Evolutionary conservation across 345 rosid species (phyloP).

Genomic region (Viola odorata): DNA sequence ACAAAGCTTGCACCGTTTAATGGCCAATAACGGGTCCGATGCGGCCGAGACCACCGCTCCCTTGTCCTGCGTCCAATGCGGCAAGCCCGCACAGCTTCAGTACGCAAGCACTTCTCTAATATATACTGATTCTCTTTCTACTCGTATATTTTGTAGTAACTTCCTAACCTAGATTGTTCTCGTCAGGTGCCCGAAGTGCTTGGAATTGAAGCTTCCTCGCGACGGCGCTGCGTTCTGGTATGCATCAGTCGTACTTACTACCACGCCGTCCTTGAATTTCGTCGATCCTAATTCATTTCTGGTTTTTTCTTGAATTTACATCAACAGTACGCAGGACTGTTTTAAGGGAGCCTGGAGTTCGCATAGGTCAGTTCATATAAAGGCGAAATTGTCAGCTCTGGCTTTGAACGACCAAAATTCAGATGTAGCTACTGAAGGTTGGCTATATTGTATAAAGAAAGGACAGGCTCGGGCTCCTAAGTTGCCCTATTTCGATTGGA

Average conservation of each 20-base stretch:
- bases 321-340: slow-evolving; percentile 81
- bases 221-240: slow-evolving; percentile 92
- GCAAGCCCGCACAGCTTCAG: slow-evolving; percentile 61
- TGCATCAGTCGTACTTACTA: slow-evolving; percentile 1
- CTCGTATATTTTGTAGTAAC: too few species aligned
- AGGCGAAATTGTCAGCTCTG: slow-evolving; percentile 38
- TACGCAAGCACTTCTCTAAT: slow-evolving; percentile 15
- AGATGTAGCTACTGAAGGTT: slow-evolving; percentile 46
- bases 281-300: not conserved
- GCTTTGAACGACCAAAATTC: slow-evolving; percentile 15
- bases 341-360: slow-evolving; percentile 91
- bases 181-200: slow-evolving; percentile 82
- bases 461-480: slow-evolving; percentile 60
- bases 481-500: slow-evolving; percentile 86
- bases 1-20: slow-evolving; percentile 3
- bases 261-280: not conserved
- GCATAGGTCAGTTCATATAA: slow-evolving; percentile 77
- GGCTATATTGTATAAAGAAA: slow-evolving; percentile 72
- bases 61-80: slow-evolving; percentile 45
- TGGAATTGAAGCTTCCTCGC: slow-evolving; percentile 90
- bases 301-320: not conserved
- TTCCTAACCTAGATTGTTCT: not conserved
- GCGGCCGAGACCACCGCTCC: slow-evolving; percentile 23
- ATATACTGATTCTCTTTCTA: not conserved
- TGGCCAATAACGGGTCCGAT: slow-evolving; percentile 50